phyloP scores from a whole-genome alignment of 352 stramenopile genomes.

The Phytophthora rubi region DNA sequence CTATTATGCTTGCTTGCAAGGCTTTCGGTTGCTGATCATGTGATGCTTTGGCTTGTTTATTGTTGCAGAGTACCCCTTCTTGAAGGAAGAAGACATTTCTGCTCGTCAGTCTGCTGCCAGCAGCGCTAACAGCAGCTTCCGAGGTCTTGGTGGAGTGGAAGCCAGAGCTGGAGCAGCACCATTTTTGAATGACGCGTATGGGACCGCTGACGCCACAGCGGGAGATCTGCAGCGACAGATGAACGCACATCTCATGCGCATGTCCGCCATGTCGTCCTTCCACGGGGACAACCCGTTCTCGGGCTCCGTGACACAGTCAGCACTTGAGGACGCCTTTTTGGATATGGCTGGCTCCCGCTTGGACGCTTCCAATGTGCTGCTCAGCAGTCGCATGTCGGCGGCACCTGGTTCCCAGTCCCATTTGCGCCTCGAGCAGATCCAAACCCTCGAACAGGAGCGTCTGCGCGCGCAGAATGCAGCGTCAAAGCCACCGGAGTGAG shows the following conservation, averaged over 20 bases:
- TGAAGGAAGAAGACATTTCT: constrained; percentile 63
- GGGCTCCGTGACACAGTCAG: constrained; percentile 79
- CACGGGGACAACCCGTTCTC: constrained; percentile 66
- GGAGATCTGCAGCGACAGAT: constrained; percentile 50
- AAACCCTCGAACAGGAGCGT: constrained; percentile 29
- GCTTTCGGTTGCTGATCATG: constrained; percentile 2
- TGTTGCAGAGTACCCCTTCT: constrained; percentile 64
- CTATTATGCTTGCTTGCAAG: not conserved
- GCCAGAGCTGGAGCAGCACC: constrained; percentile 18
- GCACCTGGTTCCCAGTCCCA: constrained; percentile 34
- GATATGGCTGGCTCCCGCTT: constrained; percentile 84
- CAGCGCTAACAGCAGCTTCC: constrained; percentile 30
- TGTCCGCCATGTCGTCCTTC: constrained; percentile 69
- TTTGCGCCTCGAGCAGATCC: constrained; percentile 31
- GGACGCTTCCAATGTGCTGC: constrained; percentile 74
- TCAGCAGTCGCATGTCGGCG: constrained; percentile 59
- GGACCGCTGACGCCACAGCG: constrained; percentile 28
- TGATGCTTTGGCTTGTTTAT: not conserved
- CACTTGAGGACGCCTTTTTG: constrained; percentile 84
- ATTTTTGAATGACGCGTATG: constrained; percentile 43
- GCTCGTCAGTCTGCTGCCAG: constrained; percentile 32
- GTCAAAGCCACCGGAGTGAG: constrained; percentile 25
- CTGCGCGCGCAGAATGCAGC: constrained; percentile 15
- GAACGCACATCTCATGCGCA: constrained; percentile 57
- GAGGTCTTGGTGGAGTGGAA: constrained; percentile 15